Percentiles rank a stretch among this genome's conserved stretches.
Evolutionary conservation across 345 rosid species (phyloP).

Genomic region (Xanthoceras sorbifolium): DNA sequence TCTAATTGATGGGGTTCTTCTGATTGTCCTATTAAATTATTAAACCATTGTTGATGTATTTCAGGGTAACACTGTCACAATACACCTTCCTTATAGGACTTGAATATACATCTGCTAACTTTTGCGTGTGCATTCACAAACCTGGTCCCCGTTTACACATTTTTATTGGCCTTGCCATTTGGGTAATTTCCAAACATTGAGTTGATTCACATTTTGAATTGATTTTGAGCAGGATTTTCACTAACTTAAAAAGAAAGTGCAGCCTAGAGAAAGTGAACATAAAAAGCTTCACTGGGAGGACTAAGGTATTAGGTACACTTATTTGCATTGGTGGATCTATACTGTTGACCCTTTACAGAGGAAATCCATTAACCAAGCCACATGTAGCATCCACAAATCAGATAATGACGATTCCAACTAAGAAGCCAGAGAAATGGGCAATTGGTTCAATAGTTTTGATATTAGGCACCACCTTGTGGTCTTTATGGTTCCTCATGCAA

Average conservation of each 20-base stretch:
- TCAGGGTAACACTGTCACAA: conserved; percentile 73
- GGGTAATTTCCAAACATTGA: conserved; percentile 33
- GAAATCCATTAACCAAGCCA: conserved; percentile 39
- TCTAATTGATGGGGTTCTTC: not conserved
- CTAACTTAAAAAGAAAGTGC: conserved; percentile 1
- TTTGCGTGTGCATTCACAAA: conserved; percentile 60
- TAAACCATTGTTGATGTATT: not conserved
- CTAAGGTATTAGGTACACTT: conserved; percentile 51
- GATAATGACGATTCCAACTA: not conserved
- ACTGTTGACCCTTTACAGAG: conserved; percentile 51
- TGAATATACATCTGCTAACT: conserved; percentile 67
- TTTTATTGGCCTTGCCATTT: conserved; percentile 60
- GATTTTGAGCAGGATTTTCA: not conserved
- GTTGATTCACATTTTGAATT: not conserved
- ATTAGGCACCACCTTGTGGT: conserved; percentile 34
- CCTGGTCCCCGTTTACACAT: conserved; percentile 66
- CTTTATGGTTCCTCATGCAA: conserved; percentile 62
- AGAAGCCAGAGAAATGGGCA: conserved; percentile 42
- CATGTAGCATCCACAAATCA: conserved; percentile 19
- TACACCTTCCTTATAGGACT: conserved; percentile 70
- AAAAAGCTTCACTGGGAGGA: conserved; percentile 41
- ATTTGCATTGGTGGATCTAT: conserved; percentile 64
- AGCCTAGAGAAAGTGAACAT: conserved; percentile 57
- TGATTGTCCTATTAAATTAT: not conserved
- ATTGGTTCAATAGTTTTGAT: conserved; percentile 46